Base-by-base conservation (phyloP, 2,329 filamentous ascomycete genomes). In the Chalaropsis thielavioides region DNA sequence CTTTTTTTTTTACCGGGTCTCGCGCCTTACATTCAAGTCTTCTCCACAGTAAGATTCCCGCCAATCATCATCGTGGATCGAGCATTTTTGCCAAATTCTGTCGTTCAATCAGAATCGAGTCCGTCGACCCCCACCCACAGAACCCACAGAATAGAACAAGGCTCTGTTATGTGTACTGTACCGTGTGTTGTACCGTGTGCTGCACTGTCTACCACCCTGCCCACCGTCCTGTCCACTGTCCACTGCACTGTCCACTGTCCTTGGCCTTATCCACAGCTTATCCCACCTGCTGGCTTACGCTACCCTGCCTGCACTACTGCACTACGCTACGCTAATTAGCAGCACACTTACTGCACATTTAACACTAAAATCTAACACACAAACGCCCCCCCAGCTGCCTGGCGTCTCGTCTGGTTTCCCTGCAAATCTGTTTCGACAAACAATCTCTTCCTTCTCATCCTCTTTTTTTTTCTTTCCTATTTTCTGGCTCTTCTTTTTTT, bases 381-480 rank as follows among this genome's bases (percentile, higher is more conserved):
- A 59, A 41, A 59, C 46, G 62, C 40, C 62, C 24, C 49, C 49
- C 27, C 51, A 59, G 56, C 22, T 38, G 35, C 27, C 40, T 64
- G 49, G 38, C 44, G 59, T 31, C 35, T 59, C 54, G 35, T 41
- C 54, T 24, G 17, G 19, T 35, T 58, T 38, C 24, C 62, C 35
- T 64, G 40, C 17, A 43, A 22, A 24, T 41, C 56, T 35, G 51
- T 59, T 60, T 49, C 31, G 24, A 44, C 62, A 64, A 61, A 68
- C 64, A 66, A 66, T 63, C 61, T 64, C 63, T 66, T 70, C 62
- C 59, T 62, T 67, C 46, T 67, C 65, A 59, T 61, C 63, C 65
- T 66, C 43, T 66, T 66, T 24, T 49, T 41, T 31, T 44, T 59
- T 15, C 22, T 51, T 62, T 63, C 59, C n/a, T 49, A 38, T 66